phyloP scores from a whole-genome alignment of 139 green algal genomes.

The Tetraselmis chui region DNA sequence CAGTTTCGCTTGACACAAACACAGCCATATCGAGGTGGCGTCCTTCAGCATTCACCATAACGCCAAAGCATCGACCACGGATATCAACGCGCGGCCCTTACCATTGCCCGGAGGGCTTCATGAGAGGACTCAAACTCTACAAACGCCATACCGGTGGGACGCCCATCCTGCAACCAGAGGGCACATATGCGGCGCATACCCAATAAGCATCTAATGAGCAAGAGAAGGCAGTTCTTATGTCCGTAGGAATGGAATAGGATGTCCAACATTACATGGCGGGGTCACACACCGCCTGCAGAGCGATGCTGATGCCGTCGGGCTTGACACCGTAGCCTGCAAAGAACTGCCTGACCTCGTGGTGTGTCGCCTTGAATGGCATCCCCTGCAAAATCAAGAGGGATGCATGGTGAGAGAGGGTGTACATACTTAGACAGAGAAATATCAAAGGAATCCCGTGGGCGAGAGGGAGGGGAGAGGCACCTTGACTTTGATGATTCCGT shows the following conservation, averaged over 20 bases:
- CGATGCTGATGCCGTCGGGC: constrained; percentile 65
- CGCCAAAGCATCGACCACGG: no score
- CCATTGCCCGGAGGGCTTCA: constrained; percentile 57
- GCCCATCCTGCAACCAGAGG: constrained; percentile 56
- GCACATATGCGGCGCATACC: no score
- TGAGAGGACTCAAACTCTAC: constrained; percentile 78
- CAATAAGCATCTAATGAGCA: no score
- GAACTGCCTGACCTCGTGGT: constrained; percentile 50
- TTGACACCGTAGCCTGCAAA: constrained; percentile 50
- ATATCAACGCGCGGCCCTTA: constrained; percentile 12
- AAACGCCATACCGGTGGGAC: constrained; percentile 74
- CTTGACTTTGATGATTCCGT: constrained; percentile 66
- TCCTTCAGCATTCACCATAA: no score
- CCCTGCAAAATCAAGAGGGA: constrained; percentile 5
- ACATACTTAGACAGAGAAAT: no score
- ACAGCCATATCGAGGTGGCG: no score
- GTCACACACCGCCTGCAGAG: constrained; percentile 36
- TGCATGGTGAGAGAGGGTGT: background rate
- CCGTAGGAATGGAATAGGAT: no score
- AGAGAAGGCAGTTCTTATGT: no score
- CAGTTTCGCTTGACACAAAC: no score
- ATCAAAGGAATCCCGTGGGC: background rate
- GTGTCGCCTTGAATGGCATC: constrained; percentile 52
- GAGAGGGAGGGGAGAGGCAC: background rate
- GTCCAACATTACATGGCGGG: no score